These are phyloP conservation scores for Pythium insidiosum DNA, from an alignment of 352 stramenopile genomes.

Conservation along the genomic window DNA sequence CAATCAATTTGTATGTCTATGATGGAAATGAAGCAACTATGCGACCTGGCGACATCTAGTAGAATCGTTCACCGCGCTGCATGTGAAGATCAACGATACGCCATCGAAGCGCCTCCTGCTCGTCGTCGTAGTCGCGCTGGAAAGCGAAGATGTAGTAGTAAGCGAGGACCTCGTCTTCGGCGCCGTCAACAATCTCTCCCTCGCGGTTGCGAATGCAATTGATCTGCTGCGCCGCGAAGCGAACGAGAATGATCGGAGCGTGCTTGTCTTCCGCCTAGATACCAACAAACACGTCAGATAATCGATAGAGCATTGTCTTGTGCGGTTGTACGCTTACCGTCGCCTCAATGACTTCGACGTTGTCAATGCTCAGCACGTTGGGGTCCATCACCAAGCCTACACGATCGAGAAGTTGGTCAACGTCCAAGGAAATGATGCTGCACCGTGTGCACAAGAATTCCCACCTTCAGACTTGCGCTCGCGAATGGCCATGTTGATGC, in stretches of 20 bases:
- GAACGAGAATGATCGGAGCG: constrained; percentile 93
- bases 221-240: constrained; percentile 98
- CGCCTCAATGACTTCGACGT: constrained; percentile 94
- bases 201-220: constrained; percentile 98
- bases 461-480: constrained; percentile 91
- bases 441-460: too few relatives aligned
- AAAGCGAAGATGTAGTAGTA: constrained; percentile 99
- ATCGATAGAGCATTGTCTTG: too few relatives aligned
- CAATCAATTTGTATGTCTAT: too few relatives aligned
- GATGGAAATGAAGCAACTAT: too few relatives aligned
- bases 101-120: constrained; percentile 79
- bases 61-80: constrained; percentile 71
- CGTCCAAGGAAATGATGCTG: too few relatives aligned
- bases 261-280: constrained; percentile 37
- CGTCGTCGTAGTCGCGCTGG: constrained; percentile 96
- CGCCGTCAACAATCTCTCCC: constrained; percentile 94
- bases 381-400: constrained; percentile 87
- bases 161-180: constrained; percentile 94
- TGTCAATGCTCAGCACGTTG: constrained; percentile 95
- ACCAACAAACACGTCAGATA: not conserved
- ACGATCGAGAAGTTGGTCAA: not conserved
- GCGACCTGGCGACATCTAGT: too few relatives aligned
- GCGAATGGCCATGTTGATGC: constrained; percentile 92
- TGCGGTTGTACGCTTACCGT: constrained; percentile 51
- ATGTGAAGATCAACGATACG: constrained; percentile 85